Evolutionary conservation across 2,329 filamentous ascomycete species (phyloP).

Genomic region (Dactylellina parvicollis): DNA sequence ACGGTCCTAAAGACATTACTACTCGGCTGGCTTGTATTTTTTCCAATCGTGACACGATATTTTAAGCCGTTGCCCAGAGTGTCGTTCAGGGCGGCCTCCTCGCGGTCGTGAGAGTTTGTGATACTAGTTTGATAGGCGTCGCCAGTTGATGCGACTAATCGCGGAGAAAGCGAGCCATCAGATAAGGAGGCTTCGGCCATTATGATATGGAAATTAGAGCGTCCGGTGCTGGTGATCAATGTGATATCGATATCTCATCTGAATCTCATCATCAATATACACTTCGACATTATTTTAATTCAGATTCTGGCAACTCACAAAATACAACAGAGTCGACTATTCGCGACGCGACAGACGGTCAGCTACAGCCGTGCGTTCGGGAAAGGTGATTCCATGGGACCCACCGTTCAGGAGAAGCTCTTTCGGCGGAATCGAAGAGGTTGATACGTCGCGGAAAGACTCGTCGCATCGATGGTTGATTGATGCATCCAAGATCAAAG

Average conservation of each 20-base stretch:
- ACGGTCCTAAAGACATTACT: constrained; percentile 61
- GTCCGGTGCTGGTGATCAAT: background rate
- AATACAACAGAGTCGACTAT: constrained; percentile 54
- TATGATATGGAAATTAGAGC: background rate
- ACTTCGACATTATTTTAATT: background rate
- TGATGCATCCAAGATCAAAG: background rate
- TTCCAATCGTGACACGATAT: constrained; percentile 12
- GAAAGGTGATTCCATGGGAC: background rate
- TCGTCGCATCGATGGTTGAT: background rate
- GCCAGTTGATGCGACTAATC: constrained; percentile 55
- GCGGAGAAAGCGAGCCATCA: constrained; percentile 29
- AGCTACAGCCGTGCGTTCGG: background rate
- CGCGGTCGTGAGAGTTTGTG: constrained; percentile 36
- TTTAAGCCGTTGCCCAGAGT: constrained; percentile 25
- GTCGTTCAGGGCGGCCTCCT: constrained; percentile 23
- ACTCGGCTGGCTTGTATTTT: constrained; percentile 13
- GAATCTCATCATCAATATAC: too few species aligned
- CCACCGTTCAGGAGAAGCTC: background rate
- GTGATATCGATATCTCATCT: background rate
- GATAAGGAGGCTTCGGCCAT: background rate
- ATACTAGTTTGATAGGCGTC: constrained; percentile 52
- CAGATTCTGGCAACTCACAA: constrained; percentile 35
- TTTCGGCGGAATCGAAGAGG: background rate
- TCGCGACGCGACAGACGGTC: background rate
- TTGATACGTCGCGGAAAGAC: background rate